These are phyloP conservation scores for Citropsis articulata DNA, from an alignment of 345 rosid genomes.

Conservation along the genomic window DNA sequence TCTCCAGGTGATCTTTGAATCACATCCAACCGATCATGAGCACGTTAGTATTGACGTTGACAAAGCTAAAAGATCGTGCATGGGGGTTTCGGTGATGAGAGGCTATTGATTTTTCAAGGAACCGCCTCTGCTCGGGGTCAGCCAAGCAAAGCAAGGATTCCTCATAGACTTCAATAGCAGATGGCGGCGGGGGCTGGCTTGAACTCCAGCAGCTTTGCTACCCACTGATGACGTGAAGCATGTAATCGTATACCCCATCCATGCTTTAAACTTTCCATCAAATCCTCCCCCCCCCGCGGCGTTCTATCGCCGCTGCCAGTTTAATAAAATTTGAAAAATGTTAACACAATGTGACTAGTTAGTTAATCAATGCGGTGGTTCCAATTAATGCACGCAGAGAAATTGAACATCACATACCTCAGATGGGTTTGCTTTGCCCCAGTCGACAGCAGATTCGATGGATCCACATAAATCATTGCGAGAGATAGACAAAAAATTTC, in stretches of 20 bases:
- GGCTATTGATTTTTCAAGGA: slow-evolving; percentile 45
- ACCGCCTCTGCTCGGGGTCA: slow-evolving; percentile 45
- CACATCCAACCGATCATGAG: slow-evolving; percentile 30
- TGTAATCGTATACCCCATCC: slow-evolving; percentile 75
- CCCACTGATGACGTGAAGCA: slow-evolving; percentile 72
- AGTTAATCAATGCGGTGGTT: not conserved
- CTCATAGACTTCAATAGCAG: slow-evolving; percentile 58
- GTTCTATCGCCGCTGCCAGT: slow-evolving; percentile 72
- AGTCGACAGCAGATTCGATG: slow-evolving; percentile 71
- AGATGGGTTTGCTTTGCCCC: slow-evolving; percentile 70
- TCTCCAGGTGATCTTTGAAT: slow-evolving; percentile 32
- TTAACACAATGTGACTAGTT: not conserved
- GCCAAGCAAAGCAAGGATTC: slow-evolving; percentile 84
- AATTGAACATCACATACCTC: slow-evolving; percentile 34
- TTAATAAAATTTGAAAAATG: slow-evolving; percentile 5
- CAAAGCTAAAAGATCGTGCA: slow-evolving; percentile 43
- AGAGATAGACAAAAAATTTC: slow-evolving; percentile 84
- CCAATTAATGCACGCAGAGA: not conserved
- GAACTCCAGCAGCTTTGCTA: slow-evolving; percentile 77
- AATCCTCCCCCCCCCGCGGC: slow-evolving; percentile 61
- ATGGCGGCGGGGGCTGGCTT: slow-evolving; percentile 56
- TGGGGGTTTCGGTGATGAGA: slow-evolving; percentile 37
- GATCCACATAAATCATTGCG: slow-evolving; percentile 51
- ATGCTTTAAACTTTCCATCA: slow-evolving; percentile 67
- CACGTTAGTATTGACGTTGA: slow-evolving; percentile 22